phyloP scores from a whole-genome alignment of 164 flowering plant species.

The Dillenia suffruticosa region DNA sequence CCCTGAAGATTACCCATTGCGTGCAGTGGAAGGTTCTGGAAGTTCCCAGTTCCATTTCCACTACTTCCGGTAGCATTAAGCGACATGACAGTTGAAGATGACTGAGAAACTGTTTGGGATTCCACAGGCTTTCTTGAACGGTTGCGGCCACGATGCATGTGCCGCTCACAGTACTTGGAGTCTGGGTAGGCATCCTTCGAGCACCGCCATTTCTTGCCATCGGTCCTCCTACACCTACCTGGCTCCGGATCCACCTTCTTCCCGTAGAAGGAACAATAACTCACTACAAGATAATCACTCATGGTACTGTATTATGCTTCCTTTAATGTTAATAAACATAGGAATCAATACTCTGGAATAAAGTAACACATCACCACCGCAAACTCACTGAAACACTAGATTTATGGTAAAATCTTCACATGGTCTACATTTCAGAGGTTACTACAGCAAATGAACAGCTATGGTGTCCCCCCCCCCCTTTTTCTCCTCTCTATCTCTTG shows the following conservation, averaged over 20 bases:
- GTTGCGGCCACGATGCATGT: slow-evolving; percentile 80
- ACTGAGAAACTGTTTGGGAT: slow-evolving; percentile 70
- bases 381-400: too few species aligned
- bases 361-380: too few species aligned
- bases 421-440: too few species aligned
- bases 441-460: too few species aligned
- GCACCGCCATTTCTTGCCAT: slow-evolving; percentile 83
- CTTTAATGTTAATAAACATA: too few species aligned
- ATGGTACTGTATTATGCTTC: too few species aligned
- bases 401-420: too few species aligned
- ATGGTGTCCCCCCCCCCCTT: too few species aligned
- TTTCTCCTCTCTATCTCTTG: too few species aligned
- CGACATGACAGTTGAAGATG: slow-evolving; percentile 47
- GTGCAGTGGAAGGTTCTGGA: slow-evolving; percentile 51
- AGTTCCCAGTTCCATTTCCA: slow-evolving; percentile 24
- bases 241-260: slow-evolving; percentile 75
- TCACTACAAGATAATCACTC: slow-evolving; percentile 35
- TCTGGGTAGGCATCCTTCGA: slow-evolving; percentile 73
- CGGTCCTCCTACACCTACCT: slow-evolving; percentile 72
- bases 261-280: slow-evolving; percentile 65
- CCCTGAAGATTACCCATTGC: slow-evolving; percentile 36
- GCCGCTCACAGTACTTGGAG: slow-evolving; percentile 79
- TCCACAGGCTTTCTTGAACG: slow-evolving; percentile 99
- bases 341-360: too few species aligned
- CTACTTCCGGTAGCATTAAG: slow-evolving; percentile 32